These are phyloP conservation scores for Aspergillus ustus DNA, from an alignment of 2,329 filamentous ascomycete species.

Conservation along the genomic window DNA sequence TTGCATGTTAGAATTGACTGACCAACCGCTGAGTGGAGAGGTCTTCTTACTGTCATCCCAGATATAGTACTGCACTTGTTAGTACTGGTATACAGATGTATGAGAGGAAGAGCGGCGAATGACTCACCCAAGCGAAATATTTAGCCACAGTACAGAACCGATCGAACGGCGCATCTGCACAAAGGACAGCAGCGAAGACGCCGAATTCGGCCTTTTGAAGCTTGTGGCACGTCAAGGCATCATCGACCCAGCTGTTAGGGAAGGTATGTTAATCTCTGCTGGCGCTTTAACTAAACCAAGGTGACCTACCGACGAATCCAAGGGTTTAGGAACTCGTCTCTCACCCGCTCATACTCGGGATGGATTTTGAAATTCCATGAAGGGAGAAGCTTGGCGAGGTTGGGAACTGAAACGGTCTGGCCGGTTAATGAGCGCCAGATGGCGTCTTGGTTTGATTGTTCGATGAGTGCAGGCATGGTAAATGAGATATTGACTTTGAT, in stretches of 20 bases:
- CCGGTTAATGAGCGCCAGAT: not conserved
- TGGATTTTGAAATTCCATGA: constrained; percentile 9
- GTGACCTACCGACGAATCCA: constrained; percentile 15
- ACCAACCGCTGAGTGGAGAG: not conserved
- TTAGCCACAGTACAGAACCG: constrained; percentile 13
- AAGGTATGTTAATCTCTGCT: not conserved
- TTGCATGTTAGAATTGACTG: not conserved
- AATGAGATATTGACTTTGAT: not conserved
- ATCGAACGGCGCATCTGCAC: constrained; percentile 11
- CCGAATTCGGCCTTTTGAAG: constrained; percentile 17
- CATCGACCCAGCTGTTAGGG: constrained; percentile 8
- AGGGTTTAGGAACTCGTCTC: constrained; percentile 16
- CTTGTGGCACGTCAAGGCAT: not conserved
- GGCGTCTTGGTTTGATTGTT: not conserved
- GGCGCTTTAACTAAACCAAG: not conserved
- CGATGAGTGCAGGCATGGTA: not conserved
- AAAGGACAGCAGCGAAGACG: constrained; percentile 16
- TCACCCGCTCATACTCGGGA: constrained; percentile 12
- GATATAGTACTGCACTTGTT: constrained; percentile 8
- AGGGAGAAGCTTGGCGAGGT: constrained; percentile 5
- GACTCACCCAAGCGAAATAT: constrained; percentile 17
- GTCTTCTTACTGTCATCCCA: constrained; percentile 15
- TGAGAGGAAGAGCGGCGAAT: no score
- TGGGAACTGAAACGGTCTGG: not conserved
- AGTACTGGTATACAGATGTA: no score